Evolutionary conservation across 805 yeast genomes (phyloP).

Genomic region (Wickerhamomyces tratensis): DNA sequence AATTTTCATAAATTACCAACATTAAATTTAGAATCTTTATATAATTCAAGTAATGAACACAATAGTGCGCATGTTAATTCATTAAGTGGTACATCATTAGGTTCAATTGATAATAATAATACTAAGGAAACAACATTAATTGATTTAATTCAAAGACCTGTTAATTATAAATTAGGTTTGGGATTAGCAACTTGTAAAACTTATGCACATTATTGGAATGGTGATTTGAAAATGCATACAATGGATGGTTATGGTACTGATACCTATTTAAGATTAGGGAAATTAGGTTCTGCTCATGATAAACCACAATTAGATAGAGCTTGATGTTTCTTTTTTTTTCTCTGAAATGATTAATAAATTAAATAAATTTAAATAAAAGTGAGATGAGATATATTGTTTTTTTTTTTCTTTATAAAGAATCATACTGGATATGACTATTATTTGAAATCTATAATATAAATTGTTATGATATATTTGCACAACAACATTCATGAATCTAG

Average conservation of each 20-base stretch:
- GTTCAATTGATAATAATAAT: conserved; percentile 23
- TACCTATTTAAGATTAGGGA: conserved; percentile 68
- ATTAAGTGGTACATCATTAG: conserved; percentile 30
- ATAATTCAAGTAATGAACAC: neutral
- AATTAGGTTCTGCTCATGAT: conserved; percentile 60
- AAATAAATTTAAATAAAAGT: neutral
- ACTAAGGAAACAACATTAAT: conserved; percentile 38
- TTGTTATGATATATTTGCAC: too few species aligned
- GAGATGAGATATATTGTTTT: neutral
- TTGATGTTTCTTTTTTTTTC: too few species aligned
- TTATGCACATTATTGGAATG: conserved; percentile 96
- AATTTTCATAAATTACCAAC: conserved; percentile 70
- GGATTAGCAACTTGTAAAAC: conserved; percentile 91
- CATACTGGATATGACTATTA: too few species aligned
- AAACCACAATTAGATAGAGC: conserved; percentile 68
- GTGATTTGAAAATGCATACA: conserved; percentile 72
- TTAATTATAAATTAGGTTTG: conserved; percentile 68
- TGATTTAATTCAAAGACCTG: conserved; percentile 61
- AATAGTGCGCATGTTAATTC: conserved; percentile 8
- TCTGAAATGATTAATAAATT: neutral
- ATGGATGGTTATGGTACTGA: conserved; percentile 91
- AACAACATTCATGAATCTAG: too few species aligned
- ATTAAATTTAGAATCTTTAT: conserved; percentile 25
- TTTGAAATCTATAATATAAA: too few species aligned
- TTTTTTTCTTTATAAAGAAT: too few species aligned